These are phyloP conservation scores for Wickerhamiella spandovensis DNA, from an alignment of 805 yeast genomes.

Conservation along the genomic window DNA sequence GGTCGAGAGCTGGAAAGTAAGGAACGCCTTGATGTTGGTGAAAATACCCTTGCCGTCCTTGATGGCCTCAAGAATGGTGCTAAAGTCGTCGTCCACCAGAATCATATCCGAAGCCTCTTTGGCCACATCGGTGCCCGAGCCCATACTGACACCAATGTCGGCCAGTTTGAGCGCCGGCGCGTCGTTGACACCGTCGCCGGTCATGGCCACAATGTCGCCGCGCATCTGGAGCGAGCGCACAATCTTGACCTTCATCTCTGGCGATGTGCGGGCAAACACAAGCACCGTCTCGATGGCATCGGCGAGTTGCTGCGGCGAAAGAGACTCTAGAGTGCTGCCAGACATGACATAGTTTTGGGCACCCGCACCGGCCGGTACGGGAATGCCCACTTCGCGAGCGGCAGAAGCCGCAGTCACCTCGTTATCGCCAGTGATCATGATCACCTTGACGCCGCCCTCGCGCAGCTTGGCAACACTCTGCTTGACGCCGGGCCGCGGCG, in stretches of 20 bases:
- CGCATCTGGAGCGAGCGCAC: constrained; percentile 41
- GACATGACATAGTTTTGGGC: constrained; percentile 57
- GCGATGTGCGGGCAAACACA: constrained; percentile 31
- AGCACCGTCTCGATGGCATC: constrained; percentile 70
- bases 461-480: constrained; percentile 60
- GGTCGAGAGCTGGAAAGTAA: constrained; percentile 91
- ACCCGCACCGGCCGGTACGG: constrained; percentile 41
- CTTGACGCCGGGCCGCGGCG: constrained; percentile 83
- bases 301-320: constrained; percentile 61
- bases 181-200: constrained; percentile 98
- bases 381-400: constrained; percentile 45
- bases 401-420: constrained; percentile 39
- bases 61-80: constrained; percentile 84
- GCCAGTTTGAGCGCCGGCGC: constrained; percentile 97
- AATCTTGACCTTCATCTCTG: constrained; percentile 39
- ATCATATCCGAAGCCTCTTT: constrained; percentile 98
- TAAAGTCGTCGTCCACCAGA: constrained; percentile 89
- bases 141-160: constrained; percentile 87
- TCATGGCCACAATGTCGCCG: constrained; percentile 96
- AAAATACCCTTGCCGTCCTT: constrained; percentile 97
- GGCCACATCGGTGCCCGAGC: constrained; percentile 93
- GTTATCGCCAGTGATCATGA: constrained; percentile 83
- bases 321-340: constrained; percentile 68
- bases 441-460: constrained; percentile 92
- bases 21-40: constrained; percentile 85